phyloP scores from a whole-genome alignment of 345 rosid species.

The Adansonia digitata region DNA sequence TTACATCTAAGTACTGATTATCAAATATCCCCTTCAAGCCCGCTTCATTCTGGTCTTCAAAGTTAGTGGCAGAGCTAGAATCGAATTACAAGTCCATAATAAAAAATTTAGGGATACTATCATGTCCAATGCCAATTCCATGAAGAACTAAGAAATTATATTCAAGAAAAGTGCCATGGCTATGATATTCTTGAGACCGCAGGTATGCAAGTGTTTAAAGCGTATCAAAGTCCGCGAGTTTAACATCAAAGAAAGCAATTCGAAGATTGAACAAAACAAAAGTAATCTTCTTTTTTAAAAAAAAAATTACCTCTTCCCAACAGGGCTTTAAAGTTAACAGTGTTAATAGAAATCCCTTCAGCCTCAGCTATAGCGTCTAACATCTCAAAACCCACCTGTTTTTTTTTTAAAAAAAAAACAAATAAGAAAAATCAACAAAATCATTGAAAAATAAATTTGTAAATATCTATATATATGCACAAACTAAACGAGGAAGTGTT shows the following conservation, averaged over 20 bases:
- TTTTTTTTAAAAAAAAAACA: background rate
- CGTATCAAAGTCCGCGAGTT: background rate
- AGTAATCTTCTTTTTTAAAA: background rate
- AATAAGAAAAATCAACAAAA: background rate
- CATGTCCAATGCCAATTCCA: background rate
- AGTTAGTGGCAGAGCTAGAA: background rate
- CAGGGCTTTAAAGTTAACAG: conserved; percentile 59
- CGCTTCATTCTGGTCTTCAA: no score
- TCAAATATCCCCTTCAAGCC: background rate
- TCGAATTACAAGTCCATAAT: background rate
- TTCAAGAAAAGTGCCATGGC: background rate
- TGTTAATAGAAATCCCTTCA: conserved; percentile 71
- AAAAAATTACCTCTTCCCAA: conserved; percentile 66
- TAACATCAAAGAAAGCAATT: background rate
- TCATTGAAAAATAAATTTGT: background rate
- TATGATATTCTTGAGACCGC: background rate
- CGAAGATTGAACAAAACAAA: background rate
- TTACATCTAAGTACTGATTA: background rate
- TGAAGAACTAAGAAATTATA: background rate
- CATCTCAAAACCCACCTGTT: conserved; percentile 75
- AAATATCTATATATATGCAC: no score
- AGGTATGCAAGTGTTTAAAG: background rate
- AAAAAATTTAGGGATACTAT: background rate
- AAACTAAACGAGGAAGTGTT: background rate
- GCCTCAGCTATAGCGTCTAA: conserved; percentile 81